Conservation (phyloP, 345 rosid genomes). For the Rhodamnia argentea region DNA sequence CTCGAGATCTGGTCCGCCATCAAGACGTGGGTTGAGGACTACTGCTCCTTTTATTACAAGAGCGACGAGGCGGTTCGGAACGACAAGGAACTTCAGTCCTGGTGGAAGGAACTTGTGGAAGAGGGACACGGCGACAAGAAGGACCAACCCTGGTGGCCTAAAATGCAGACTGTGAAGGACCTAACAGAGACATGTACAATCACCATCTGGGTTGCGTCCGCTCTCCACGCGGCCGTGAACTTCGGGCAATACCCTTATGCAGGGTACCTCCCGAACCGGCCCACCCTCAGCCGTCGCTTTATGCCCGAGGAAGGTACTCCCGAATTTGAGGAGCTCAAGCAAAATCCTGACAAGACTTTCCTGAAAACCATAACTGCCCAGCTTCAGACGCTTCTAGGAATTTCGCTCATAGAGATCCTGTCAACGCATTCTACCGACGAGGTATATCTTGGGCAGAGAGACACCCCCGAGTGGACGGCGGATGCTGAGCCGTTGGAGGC, state of each 20-base stretch:
- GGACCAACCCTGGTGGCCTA: constrained; percentile 30
- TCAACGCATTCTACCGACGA: constrained; percentile 2
- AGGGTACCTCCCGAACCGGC: constrained; percentile 3
- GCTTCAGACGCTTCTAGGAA: background rate
- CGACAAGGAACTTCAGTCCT: constrained; percentile 19
- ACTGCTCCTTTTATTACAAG: constrained; percentile 15
- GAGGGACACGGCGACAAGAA: constrained; percentile 29
- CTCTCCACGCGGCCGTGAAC: background rate
- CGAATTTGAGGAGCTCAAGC: background rate
- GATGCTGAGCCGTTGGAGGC: background rate
- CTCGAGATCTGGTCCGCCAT: constrained; percentile 25
- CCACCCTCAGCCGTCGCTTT: constrained; percentile 1
- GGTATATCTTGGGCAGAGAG: constrained; percentile 4
- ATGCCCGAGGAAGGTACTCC: background rate
- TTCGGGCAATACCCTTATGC: constrained; percentile 3
- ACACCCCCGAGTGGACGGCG: background rate
- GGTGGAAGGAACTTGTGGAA: constrained; percentile 31
- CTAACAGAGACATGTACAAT: background rate
- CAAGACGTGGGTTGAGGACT: constrained; percentile 17
- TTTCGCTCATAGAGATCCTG: constrained; percentile 1
- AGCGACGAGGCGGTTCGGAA: constrained; percentile 4
- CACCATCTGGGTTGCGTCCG: background rate
- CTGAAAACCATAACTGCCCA: background rate
- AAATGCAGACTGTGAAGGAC: background rate
- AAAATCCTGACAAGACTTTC: background rate